Evolutionary conservation across 345 rosid species (phyloP), one percentile per base, ranked within the genome.

Genomic region (Gossypium anomalum): DNA sequence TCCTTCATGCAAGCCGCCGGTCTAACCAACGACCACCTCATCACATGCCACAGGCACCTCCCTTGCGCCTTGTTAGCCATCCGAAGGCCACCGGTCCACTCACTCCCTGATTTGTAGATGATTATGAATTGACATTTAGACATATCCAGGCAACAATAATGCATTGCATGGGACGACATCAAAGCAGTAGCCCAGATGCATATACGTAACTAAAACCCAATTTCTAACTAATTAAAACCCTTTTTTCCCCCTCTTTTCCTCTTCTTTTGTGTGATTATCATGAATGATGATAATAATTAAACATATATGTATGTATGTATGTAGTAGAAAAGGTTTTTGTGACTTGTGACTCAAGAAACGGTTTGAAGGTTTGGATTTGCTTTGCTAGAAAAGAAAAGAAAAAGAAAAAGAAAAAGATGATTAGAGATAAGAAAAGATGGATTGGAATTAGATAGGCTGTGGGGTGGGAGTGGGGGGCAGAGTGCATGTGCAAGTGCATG

Each of bases 1-100:
- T 89, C 89, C 43, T 87, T 89, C 85, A 82, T 89, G 93, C 91
- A 89, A 78, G 88, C 89, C 23, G 85, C 85, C 2, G 93, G 93
- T 69, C 79, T 89, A 45, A 87, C 91, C 77, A 89, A 87, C 65
- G 93, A 87, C 75, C 93, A 89, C 77, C 72, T 89, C 57, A 81
- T 83, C 77, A 78, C 81, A 45, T 89, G 93, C 78, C 86, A 82
- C 65, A 64, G 89, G 23, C 88, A 86, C 78, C 86, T 78, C 64
- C 83, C 83, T 25, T 83, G 89, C 82, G 71, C 84, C 53, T 53
- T 86, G 15, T n/a, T 80, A 22, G 75, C 81, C 58, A 61, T 20
- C 70, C 70, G 45, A 67, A 62, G 63, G 25, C 62, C 65, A 16
- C 57, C 47, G 7, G 10, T 48, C 22, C 25, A 51, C 29, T 44